A percentile compares a stretch with the other conserved stretches of the same genome.
phyloP scores from a whole-genome alignment of 345 rosid genomes.

The Linum lewisii region DNA sequence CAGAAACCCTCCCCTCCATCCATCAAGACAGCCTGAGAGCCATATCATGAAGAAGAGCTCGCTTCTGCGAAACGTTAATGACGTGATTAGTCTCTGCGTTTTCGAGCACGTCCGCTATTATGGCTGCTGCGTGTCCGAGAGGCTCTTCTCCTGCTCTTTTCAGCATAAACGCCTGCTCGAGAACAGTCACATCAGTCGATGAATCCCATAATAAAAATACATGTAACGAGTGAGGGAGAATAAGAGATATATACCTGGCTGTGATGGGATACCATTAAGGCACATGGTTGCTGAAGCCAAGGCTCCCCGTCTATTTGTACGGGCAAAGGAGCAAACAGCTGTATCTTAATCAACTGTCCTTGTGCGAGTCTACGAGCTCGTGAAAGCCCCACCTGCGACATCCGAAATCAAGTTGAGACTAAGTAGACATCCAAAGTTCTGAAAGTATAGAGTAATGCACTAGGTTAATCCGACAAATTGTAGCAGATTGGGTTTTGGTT shows the following conservation, averaged over 20 bases:
- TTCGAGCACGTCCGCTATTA: conserved; percentile 83
- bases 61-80: conserved; percentile 80
- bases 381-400: conserved; percentile 76
- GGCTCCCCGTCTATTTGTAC: conserved; percentile 98
- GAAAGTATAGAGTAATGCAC: no score
- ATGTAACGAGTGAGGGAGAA: neutral
- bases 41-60: conserved; percentile 94
- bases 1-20: neutral
- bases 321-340: conserved; percentile 65
- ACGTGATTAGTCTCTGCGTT: conserved; percentile 77
- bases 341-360: conserved; percentile 81
- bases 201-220: no score
- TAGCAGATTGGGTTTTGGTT: no score
- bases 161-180: conserved; percentile 83
- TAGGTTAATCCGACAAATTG: no score
- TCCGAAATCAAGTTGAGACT: no score
- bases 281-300: conserved; percentile 83
- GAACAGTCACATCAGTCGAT: neutral
- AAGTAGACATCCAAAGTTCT: no score
- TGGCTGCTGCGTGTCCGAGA: conserved; percentile 91
- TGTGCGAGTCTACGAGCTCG: conserved; percentile 93
- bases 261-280: conserved; percentile 70
- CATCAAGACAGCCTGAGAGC: conserved; percentile 72
- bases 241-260: conserved; percentile 62
- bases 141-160: conserved; percentile 85